These are phyloP conservation scores for maize (Zea mays) DNA, from an alignment of 176 grass and related monocot genomes.

Conservation along the genomic window Zm-B73-REFERENCE-NAM-5.0 NC_050096.1:6869001-6869500, in stretches of 20 bases:
- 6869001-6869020: slow-evolving; percentile 85
- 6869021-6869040: slow-evolving; percentile 90
- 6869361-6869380: not conserved
- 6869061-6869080: slow-evolving; percentile 78
- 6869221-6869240: slow-evolving; percentile 15
- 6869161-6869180: slow-evolving; percentile 14
- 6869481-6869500: too few species aligned
- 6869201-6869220: slow-evolving; percentile 5
- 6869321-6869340: slow-evolving; percentile 64
- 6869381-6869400: not conserved
- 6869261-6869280: slow-evolving; percentile 81
- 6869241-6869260: slow-evolving; percentile 80
- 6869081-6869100: slow-evolving; percentile 64
- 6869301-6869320: slow-evolving; percentile 81
- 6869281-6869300: slow-evolving; percentile 87
- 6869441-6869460: too few species aligned
- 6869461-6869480: too few species aligned
- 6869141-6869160: not conserved
- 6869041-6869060: slow-evolving; percentile 95
- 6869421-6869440: too few species aligned
- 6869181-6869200: not conserved
- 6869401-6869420: not conserved
- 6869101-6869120: not conserved
- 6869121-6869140: not conserved
- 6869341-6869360: not conserved